Conservation (phyloP, 1,284 basidiomycete species). For the Heterobasidion irregulare region DNA sequence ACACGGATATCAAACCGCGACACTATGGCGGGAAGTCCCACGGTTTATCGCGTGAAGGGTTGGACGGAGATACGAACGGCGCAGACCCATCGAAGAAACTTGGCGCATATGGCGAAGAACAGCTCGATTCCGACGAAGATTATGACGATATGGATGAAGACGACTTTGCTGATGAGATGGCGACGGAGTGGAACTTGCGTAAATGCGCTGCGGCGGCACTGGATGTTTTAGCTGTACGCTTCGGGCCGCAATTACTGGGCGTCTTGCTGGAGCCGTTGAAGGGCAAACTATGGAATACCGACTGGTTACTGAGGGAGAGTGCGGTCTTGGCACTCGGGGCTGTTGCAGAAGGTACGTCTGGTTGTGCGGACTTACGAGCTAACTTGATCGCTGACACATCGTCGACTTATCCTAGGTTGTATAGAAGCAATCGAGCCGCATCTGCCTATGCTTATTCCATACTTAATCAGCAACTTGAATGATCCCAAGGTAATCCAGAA, state of each 20-base stretch:
- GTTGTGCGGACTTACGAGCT: background rate
- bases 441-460: constrained; percentile 86
- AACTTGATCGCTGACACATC: background rate
- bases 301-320: constrained; percentile 95
- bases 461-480: constrained; percentile 84
- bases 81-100: constrained; percentile 33
- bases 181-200: constrained; percentile 98
- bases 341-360: constrained; percentile 84
- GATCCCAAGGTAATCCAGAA: constrained; percentile 73
- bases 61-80: constrained; percentile 35
- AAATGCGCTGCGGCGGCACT: constrained; percentile 98
- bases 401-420: constrained; percentile 55
- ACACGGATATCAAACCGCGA: constrained; percentile 92
- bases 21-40: constrained; percentile 85
- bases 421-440: constrained; percentile 95
- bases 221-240: constrained; percentile 94
- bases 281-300: constrained; percentile 86
- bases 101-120: constrained; percentile 67
- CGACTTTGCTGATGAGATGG: constrained; percentile 92
- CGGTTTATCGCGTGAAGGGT: constrained; percentile 65
- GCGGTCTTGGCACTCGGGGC: constrained; percentile 95
- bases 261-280: constrained; percentile 88
- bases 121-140: constrained; percentile 65
- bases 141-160: constrained; percentile 85
- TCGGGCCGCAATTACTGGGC: constrained; percentile 80